Evolutionary conservation across 2,329 filamentous ascomycete species (phyloP), one percentile per base, ranked within the genome.

Genomic region (Alternaria rosae): DNA sequence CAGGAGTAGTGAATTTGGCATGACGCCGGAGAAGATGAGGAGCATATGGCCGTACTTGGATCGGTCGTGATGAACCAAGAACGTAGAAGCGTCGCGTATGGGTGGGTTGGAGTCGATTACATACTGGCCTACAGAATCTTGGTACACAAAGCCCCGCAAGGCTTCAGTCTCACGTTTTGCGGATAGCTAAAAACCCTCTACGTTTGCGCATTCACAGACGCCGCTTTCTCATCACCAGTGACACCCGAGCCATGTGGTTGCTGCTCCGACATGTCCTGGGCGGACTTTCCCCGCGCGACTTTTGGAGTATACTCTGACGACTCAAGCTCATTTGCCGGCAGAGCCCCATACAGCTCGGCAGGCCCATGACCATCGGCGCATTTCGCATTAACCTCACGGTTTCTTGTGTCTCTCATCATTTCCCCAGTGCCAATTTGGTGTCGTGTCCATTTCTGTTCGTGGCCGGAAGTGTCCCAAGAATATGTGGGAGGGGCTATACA

Each of bases 41-140:
- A 59, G 32, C 5, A 71, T 71, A 7, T 70, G 69, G 70, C 70
- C 68, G 5, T 53, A 28, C 17, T 5, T 1, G 6, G 44, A 48
- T 1, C 44, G 11, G n/a, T 48, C 3, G n/a, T 5, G 5, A 17
- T 12, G 0, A 10, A 1, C 1, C 5, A 47, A 5, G 43, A 0
- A 25, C 6, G 13, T 4, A 9, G 2, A 3, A 45, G 21, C 13
- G 13, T n/a, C n/a, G n/a, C n/a, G 47, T 7, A 23, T 35, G 1
- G 26, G 15, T 47, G 6, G 0, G 4, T 6, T 6, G 6, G n/a
- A 17, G 15, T 0, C 35, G 11, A 3, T 38, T 38, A 17, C 35
- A 0, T 17, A 9, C 8, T 38, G 11, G 35, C n/a, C 17, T 38
- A 6, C 35, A 38, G 11, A 5, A 38, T 38, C 35, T n/a, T 17